Conservation (phyloP, 768 basidiomycete species). For the Mycena leptocephala region DNA sequence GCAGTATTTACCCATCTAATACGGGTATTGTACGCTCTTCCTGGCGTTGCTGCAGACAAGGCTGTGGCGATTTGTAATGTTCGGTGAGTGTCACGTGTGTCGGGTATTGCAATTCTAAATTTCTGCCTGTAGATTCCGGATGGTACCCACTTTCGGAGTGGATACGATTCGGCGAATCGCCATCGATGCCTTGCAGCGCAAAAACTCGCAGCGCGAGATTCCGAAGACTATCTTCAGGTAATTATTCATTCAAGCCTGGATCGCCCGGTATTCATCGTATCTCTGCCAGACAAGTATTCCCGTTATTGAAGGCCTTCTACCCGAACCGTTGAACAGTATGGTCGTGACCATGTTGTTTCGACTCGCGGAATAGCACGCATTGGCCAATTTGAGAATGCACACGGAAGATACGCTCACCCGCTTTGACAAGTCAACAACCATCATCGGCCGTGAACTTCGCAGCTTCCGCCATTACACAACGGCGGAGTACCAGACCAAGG, state of each 20-base stretch:
- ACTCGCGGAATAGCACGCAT: conserved; percentile 34
- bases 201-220: conserved; percentile 24
- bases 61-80: not conserved
- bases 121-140: conserved; percentile 28
- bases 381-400: conserved; percentile 50
- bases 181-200: conserved; percentile 23
- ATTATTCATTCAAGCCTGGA: no score
- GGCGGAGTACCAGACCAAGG: not conserved
- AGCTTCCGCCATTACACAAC: not conserved
- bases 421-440: conserved; percentile 36
- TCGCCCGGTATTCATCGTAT: no score
- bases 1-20: conserved; percentile 14
- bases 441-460: conserved; percentile 40
- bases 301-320: conserved; percentile 42
- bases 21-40: conserved; percentile 18
- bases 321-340: conserved; percentile 34
- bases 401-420: conserved; percentile 41
- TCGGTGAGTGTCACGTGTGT: not conserved
- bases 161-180: conserved; percentile 31
- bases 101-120: not conserved
- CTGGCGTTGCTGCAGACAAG: not conserved
- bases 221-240: conserved; percentile 21
- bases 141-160: conserved; percentile 26
- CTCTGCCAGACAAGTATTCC: conserved; percentile 43
- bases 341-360: conserved; percentile 40